These are phyloP conservation scores for Xylaria digitata DNA, from an alignment of 2,329 filamentous ascomycete species.

Conservation along the genomic window DNA sequence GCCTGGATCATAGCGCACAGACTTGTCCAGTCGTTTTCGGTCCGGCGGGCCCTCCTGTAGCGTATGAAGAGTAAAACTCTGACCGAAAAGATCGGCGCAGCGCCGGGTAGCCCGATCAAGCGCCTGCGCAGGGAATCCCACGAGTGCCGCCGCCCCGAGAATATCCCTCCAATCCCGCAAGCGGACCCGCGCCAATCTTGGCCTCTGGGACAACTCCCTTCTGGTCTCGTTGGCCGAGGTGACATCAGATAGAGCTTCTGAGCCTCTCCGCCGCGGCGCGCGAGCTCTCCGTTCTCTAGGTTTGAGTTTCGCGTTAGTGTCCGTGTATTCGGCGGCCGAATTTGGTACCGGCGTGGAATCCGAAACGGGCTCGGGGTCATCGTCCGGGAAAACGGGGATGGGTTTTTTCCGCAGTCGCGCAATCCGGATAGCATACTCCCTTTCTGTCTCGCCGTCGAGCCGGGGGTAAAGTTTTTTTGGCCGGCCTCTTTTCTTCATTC, in stretches of 20 bases:
- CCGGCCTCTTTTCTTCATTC: conserved; percentile 50
- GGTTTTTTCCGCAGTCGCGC: conserved; percentile 56
- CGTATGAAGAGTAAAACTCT: conserved; percentile 74
- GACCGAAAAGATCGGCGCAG: conserved; percentile 79
- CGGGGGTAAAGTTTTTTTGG: conserved; percentile 56
- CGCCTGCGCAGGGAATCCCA: conserved; percentile 73
- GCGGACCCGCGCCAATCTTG: conserved; percentile 47
- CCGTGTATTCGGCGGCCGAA: conserved; percentile 13
- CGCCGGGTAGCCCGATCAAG: conserved; percentile 77
- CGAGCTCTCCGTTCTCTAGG: conserved; percentile 36
- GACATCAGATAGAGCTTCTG: conserved; percentile 18
- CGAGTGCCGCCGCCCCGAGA: conserved; percentile 79
- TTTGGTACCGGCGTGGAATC: conserved; percentile 35
- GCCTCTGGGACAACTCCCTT: conserved; percentile 19
- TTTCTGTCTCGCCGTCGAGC: conserved; percentile 58
- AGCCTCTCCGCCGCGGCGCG: not conserved
- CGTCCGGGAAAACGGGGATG: conserved; percentile 44
- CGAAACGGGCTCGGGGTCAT: conserved; percentile 26
- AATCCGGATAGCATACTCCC: conserved; percentile 60
- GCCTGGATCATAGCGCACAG: conserved; percentile 47
- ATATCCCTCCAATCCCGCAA: conserved; percentile 87
- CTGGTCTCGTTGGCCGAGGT: conserved; percentile 29
- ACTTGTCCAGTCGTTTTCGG: conserved; percentile 25
- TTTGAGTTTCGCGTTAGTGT: conserved; percentile 36
- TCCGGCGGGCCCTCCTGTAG: conserved; percentile 56